Evolutionary conservation across 2,329 filamentous ascomycete species (phyloP).

Genomic region (Catunica adiposa): DNA sequence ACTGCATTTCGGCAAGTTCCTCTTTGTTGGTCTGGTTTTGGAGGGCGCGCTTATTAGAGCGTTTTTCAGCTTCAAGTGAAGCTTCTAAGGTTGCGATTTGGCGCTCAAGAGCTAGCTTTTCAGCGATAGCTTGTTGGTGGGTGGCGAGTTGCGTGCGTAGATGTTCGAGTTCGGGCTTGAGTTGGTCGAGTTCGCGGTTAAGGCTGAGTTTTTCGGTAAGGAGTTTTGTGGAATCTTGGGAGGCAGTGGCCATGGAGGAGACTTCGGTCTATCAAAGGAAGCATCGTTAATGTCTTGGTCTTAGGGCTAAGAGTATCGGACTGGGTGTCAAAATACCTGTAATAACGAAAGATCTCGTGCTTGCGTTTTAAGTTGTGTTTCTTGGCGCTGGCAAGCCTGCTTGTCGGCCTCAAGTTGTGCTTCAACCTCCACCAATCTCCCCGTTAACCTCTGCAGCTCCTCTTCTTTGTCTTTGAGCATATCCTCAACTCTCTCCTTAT

Average conservation of each 20-base stretch:
- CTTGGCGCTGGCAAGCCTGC: conserved; percentile 28
- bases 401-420: conserved; percentile 29
- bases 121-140: conserved; percentile 53
- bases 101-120: conserved; percentile 65
- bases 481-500: conserved; percentile 49
- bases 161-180: conserved; percentile 41
- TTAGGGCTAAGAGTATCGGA: neutral
- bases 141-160: conserved; percentile 36
- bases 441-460: conserved; percentile 24
- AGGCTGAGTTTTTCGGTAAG: conserved; percentile 42
- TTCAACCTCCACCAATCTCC: conserved; percentile 25
- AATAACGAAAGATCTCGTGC: conserved; percentile 31
- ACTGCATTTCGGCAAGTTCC: conserved; percentile 27
- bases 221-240: conserved; percentile 53
- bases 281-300: neutral
- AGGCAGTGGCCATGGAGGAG: conserved; percentile 47
- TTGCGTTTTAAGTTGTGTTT: conserved; percentile 32
- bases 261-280: conserved; percentile 47
- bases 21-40: conserved; percentile 21
- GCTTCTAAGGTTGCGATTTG: conserved; percentile 63
- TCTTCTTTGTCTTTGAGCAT: too few relatives aligned
- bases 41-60: conserved; percentile 21
- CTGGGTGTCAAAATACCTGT: conserved; percentile 23
- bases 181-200: conserved; percentile 32
- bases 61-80: conserved; percentile 63